Conservation (phyloP, 2,329 filamentous ascomycete genomes). For the Colletotrichum filicis region DNA sequence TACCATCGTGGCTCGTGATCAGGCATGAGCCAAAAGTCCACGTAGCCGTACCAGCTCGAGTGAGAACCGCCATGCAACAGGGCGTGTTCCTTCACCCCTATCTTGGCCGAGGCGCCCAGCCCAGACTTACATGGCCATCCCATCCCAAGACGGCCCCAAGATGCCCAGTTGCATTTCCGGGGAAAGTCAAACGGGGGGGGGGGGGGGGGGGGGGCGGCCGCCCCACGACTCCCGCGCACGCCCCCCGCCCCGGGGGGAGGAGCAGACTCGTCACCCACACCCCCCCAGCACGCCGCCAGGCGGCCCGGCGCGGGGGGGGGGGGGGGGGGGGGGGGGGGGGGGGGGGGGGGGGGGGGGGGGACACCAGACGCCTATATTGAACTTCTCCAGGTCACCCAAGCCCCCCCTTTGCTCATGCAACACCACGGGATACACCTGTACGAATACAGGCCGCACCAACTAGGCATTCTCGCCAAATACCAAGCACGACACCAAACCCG, state of each 20-base stretch:
- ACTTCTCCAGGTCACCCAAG: neutral
- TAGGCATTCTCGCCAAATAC: neutral
- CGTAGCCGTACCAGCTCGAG: too few species aligned
- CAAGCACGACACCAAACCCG: slow-evolving; percentile 22
- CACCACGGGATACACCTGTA: neutral
- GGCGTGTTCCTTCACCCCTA: neutral
- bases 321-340: too few species aligned
- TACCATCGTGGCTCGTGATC: neutral
- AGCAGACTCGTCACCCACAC: too few species aligned
- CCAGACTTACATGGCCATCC: neutral
- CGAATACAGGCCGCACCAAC: too few species aligned
- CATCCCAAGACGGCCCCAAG: neutral
- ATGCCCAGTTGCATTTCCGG: neutral
- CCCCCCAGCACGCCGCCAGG: too few species aligned
- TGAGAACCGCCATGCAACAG: neutral
- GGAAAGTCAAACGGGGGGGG: neutral
- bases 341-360: too few species aligned
- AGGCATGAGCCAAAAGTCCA: too few species aligned
- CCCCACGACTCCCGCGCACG: too few species aligned
- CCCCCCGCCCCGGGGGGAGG: too few species aligned
- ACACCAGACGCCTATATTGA: neutral
- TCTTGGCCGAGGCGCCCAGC: neutral
- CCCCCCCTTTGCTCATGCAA: neutral
- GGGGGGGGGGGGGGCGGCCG: too few species aligned
- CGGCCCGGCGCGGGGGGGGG: too few species aligned